These are phyloP conservation scores for Naganishia sp. DNA, from an alignment of 1,284 basidiomycete species.

Conservation along the genomic window DNA sequence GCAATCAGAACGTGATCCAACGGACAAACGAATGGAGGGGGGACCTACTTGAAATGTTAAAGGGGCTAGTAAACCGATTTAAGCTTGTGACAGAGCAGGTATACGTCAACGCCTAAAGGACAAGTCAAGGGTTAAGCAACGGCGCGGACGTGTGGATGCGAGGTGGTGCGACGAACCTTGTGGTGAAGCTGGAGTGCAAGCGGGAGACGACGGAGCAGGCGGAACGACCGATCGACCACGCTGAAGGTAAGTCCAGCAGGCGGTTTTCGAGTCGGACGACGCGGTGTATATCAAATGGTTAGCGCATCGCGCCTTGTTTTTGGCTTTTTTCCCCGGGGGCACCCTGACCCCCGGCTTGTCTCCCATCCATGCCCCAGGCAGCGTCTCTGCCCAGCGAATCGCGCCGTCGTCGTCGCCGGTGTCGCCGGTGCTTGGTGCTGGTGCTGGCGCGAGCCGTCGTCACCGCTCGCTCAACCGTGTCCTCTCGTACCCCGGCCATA, in stretches of 20 bases:
- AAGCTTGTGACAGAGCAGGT: conserved; percentile 51
- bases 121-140: conserved; percentile 15
- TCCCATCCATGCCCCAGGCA: neutral
- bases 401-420: neutral
- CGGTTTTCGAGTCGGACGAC: neutral
- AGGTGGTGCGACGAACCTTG: conserved; percentile 27
- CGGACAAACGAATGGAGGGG: conserved; percentile 10
- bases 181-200: conserved; percentile 21
- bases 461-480: conserved; percentile 7
- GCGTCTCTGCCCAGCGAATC: neutral
- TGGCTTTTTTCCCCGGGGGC: neutral
- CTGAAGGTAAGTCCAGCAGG: neutral
- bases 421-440: neutral
- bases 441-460: conserved; percentile 8
- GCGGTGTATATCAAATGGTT: neutral
- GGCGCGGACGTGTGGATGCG: neutral
- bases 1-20: neutral
- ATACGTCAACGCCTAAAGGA: conserved; percentile 44
- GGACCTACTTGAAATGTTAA: conserved; percentile 37
- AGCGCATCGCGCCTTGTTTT: conserved; percentile 2
- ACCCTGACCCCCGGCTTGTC: neutral
- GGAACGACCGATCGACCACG: neutral
- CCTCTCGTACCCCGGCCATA: neutral
- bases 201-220: neutral
- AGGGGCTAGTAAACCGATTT: conserved; percentile 52